Evolutionary conservation across 1,284 basidiomycete species (phyloP), one percentile per base, ranked within the genome.

Genomic region (Ganoderma boninense): DNA sequence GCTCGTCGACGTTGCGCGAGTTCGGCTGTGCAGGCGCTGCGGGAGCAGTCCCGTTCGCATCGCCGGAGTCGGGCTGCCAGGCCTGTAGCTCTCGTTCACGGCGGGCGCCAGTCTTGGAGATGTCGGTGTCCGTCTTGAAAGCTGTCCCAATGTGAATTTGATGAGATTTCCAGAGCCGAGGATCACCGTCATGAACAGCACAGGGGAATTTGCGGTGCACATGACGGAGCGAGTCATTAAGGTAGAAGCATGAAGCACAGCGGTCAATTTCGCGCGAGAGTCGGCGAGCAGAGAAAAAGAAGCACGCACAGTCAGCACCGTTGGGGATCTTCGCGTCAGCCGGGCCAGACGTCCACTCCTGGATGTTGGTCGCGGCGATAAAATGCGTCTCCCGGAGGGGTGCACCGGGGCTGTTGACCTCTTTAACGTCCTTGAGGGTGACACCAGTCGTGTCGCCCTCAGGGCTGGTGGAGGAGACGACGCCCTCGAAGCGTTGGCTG

Each of bases 71-170:
- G 10, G 83, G 80, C 64, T 89, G 86, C 96, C 96, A 97, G 8
- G 93, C 92, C 79, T 96, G 91, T 59, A 97, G 85, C 77, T 96
- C 95, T 67, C 95, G 92, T 77, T 95, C 93, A 62, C 89, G 89
- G 18, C 84, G 80, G n/a, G 74, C 76, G 23, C 81, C 80, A 65
- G 85, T 85, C 74, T 85, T 87, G 74, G 90, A 91, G 77, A 98
- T 97, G 76, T 97, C 96, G 23, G 90, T 86, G 79, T 98, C 96
- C 38, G 95, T 98, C 75, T 93, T 89, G 87, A 98, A 97, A 46
- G 89, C 95, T 94, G 80, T 42, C 71, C 40, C 49, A 29, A 52
- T 57, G 62, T n/a, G 64, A 57, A 54, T 38, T 59, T 29, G 63
- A 60, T 66, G 52, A 44, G 26, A 69, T 69, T 69, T 43, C 44